These are phyloP conservation scores for Geotrichum phurueaensis DNA, from an alignment of 1,139 yeast genomes.

Conservation along the genomic window DNA sequence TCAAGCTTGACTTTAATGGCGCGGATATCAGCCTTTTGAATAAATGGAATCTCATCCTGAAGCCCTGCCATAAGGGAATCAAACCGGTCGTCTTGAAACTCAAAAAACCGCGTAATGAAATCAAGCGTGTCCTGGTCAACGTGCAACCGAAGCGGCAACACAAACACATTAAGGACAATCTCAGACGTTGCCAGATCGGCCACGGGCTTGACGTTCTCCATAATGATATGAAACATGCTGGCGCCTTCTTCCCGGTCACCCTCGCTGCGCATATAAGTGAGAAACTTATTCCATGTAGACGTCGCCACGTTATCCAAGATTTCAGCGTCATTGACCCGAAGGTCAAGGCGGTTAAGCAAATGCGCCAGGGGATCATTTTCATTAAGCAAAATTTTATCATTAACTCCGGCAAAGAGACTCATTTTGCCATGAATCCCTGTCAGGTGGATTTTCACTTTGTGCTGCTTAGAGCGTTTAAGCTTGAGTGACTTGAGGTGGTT, in stretches of 20 bases:
- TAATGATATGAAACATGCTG: conserved; percentile 51
- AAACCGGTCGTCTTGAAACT: conserved; percentile 70
- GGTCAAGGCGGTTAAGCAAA: conserved; percentile 42
- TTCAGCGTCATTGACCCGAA: conserved; percentile 50
- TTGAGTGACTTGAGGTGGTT: conserved; percentile 36
- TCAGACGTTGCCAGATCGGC: conserved; percentile 65
- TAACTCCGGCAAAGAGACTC: conserved; percentile 42
- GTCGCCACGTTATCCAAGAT: conserved; percentile 75
- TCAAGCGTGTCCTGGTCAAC: conserved; percentile 93
- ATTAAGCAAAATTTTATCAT: conserved; percentile 23
- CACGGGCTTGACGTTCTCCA: conserved; percentile 63
- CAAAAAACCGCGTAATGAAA: conserved; percentile 70
- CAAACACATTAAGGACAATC: conserved; percentile 47
- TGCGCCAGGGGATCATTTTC: conserved; percentile 4
- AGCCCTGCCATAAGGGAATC: conserved; percentile 42
- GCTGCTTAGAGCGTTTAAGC: conserved; percentile 57
- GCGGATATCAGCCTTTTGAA: conserved; percentile 62
- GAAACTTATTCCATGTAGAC: conserved; percentile 86
- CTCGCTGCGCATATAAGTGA: conserved; percentile 59
- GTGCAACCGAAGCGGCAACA: conserved; percentile 73
- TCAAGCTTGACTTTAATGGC: conserved; percentile 67
- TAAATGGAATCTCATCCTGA: conserved; percentile 53
- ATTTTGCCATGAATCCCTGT: conserved; percentile 48
- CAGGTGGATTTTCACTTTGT: conserved; percentile 58
- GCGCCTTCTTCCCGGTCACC: conserved; percentile 69